A percentile compares a stretch with the other conserved stretches of the same genome.
Conservation (phyloP, 2,329 filamentous ascomycete genomes). For the Diaporthe citrichinensis region DNA sequence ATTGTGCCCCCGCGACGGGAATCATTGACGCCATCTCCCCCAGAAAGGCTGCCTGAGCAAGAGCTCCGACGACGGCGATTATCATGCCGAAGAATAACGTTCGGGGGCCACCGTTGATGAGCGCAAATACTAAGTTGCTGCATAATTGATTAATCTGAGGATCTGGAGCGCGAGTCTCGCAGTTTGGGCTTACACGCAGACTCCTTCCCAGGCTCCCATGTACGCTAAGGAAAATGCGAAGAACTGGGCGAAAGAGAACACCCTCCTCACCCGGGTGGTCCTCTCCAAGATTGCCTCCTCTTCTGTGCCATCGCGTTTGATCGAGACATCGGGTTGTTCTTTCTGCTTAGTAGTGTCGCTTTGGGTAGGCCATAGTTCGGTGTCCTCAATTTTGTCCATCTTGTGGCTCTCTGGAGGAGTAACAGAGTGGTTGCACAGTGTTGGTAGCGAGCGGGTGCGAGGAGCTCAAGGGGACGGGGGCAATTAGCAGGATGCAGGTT, state of each 20-base stretch:
- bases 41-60: slow-evolving; percentile 51
- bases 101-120: slow-evolving; percentile 52
- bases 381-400: not conserved
- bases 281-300: not conserved
- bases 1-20: slow-evolving; percentile 57
- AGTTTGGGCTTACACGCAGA: not conserved
- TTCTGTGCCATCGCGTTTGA: not conserved
- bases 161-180: not conserved
- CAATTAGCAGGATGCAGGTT: not conserved
- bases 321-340: not conserved
- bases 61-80: slow-evolving; percentile 48
- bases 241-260: slow-evolving; percentile 32
- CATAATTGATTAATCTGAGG: not conserved
- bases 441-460: not conserved
- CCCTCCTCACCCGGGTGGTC: slow-evolving; percentile 10
- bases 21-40: slow-evolving; percentile 57
- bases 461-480: not conserved
- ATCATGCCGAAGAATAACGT: slow-evolving; percentile 50
- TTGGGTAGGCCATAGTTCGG: not conserved
- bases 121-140: slow-evolving; percentile 42
- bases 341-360: not conserved
- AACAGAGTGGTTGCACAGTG: not conserved
- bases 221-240: slow-evolving; percentile 25
- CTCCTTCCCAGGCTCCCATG: slow-evolving; percentile 22
- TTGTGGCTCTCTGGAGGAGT: not conserved